Evolutionary conservation across 805 yeast species (phyloP).

Genomic region (Vanderwaltozyma verrucispora): DNA sequence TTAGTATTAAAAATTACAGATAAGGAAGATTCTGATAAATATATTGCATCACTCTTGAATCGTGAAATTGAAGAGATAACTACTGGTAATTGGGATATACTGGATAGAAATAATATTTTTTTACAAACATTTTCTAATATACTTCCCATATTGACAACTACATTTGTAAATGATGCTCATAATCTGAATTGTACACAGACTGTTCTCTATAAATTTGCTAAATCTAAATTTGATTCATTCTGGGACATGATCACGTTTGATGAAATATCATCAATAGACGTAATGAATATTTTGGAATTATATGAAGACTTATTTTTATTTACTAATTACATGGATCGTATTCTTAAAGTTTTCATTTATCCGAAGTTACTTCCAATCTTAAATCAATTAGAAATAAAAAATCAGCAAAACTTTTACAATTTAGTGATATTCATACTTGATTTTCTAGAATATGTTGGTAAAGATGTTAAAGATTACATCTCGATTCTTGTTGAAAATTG

Average conservation of each 20-base stretch:
- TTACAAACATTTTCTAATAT: conserved; percentile 1
- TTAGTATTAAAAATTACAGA: conserved; percentile 5
- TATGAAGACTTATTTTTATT: no score
- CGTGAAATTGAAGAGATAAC: no score
- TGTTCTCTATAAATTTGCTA: conserved; percentile 8
- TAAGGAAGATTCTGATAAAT: conserved; percentile 9
- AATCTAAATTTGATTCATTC: conserved; percentile 5
- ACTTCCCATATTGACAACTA: not conserved
- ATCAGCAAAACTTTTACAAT: no score
- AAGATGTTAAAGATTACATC: no score
- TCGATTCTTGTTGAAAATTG: no score
- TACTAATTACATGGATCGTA: no score
- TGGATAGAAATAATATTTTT: conserved; percentile 2
- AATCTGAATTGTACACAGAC: conserved; percentile 20
- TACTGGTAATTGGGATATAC: conserved; percentile 4
- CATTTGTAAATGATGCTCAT: conserved; percentile 9
- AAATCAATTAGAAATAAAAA: no score
- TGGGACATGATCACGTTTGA: conserved; percentile 10
- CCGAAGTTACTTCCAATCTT: no score
- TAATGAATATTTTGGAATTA: no score
- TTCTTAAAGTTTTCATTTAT: no score
- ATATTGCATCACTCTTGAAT: conserved; percentile 8
- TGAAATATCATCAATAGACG: not conserved
- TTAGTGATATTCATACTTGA: no score
- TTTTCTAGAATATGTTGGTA: no score